Base-by-base conservation (phyloP, 2,329 filamentous ascomycete species). In the Trichophyton verrucosum region DNA sequence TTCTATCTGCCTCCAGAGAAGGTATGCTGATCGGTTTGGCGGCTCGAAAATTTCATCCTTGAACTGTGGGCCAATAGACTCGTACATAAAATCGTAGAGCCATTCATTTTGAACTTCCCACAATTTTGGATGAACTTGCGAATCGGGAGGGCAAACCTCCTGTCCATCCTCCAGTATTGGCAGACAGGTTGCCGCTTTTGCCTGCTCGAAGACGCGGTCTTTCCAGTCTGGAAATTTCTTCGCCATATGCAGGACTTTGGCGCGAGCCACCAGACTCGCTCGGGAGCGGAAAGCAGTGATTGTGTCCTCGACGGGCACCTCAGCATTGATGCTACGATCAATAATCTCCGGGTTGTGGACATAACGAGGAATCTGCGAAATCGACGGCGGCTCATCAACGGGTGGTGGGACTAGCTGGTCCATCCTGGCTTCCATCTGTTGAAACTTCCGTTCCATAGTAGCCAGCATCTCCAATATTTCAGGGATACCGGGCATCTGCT, bases 1-100 rank as follows among this genome's bases (percentile, higher is more conserved):
- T 58, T 58, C 56, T 58, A 58, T 58, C 40, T 58, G 36, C 15
- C 36, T 27, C 56, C 56, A 58, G 56, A 58, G 56, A 44, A 58
- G 36, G 20, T 42, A 58, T 5, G 56, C 56, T n/a, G 56, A 58
- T 20, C 56, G 56, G 15, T 58, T 58, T 27, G 20, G 20, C 3
- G 56, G 56, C 20, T 42, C 56, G 9, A 24, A 13, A 15, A 58
- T 42, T 22, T 42, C 40, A 17, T 58, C 40, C 24, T 58, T 27
- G 38, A 58, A 58, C 20, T 24, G 40, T 44, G 56, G 33, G 24
- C 40, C 56, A 9, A 58, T 30, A n/a, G 56, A 42, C 56, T 58
- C 56, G 20, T 24, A 20, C 40, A 58, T 58, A 44, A 42, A 46
- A 15, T 58, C 56, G n/a, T 58, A 58, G 15, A 58, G 38, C 56